Evolutionary conservation across 352 stramenopile species (phyloP), one percentile per base, ranked within the genome.

Genomic region (Thraustochytrium striatum): DNA sequence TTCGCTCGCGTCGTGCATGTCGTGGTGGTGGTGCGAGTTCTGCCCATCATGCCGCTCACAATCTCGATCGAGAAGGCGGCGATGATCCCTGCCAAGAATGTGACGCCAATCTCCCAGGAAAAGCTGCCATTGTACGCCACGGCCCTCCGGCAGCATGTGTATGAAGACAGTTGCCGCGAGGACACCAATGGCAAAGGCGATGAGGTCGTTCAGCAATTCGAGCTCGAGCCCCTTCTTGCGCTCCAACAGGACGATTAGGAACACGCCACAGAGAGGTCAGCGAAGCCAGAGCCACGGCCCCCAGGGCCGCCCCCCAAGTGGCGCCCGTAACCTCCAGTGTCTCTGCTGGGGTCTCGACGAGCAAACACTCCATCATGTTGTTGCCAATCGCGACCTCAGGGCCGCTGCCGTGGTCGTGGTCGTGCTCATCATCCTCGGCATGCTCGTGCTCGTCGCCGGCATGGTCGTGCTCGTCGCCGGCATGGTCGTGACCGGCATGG

Each of bases 91-190:
- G 32, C 55, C 8, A 81, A 19, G 30, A 80, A 55, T 13, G 33
- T 19, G 25, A n/a, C n/a, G 19, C 65, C 65, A 80, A 79, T 8
- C 21, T 81, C 11, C 70, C 55, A 80, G 5, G 79, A 33, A 8
- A 59, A 81, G 58, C 5, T 19, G 35, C 36, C 36, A 28, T 1
- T 79, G 28, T 9, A n/a, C 57, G 79, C 70, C 5, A 72, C 61
- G 19, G 55, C 3, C n/a, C 47, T 80, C 70, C 21, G 70, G 70
- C 7, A 80, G 19, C 11, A 80, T 25, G 11, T 80, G 70, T 9
- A 80, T 32, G 25, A 80, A 80, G 21, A 75, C 58, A 5, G 70
- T 59, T 7, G 55, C 79, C n/a, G 79, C 11, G 5, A 80, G 58
- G 11, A 80, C 13, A 39, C 70, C 70, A 80, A 80, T 9, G 19